Conservation (phyloP, 148 eudicot species). For the Linanthus parryae region DNA sequence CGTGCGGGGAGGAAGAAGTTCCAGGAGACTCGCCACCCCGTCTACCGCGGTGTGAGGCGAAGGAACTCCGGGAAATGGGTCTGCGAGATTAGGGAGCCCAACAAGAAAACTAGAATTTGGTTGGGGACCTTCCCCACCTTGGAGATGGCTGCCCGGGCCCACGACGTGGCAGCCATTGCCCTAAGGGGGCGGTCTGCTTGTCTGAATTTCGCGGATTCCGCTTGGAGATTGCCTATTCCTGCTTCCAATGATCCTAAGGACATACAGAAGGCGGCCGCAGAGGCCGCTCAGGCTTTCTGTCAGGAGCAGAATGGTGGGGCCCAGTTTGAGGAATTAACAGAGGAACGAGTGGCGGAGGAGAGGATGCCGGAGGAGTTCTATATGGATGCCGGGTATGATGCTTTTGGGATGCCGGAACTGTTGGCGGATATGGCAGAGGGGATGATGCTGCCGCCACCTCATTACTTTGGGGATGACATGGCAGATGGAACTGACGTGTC, state of each 20-base stretch:
- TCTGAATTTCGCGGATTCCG: conserved; percentile 39
- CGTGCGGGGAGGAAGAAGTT: conserved; percentile 5
- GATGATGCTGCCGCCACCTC: too few species aligned
- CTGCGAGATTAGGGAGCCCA: conserved; percentile 42
- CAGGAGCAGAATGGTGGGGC: too few species aligned
- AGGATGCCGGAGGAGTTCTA: too few species aligned
- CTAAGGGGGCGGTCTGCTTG: conserved; percentile 32
- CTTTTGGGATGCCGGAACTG: too few species aligned
- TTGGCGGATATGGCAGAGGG: too few species aligned
- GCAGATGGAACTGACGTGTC: too few species aligned
- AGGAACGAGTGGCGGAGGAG: too few species aligned
- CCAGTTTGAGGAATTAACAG: too few species aligned
- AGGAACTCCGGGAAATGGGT: conserved; percentile 56
- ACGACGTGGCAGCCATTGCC: conserved; percentile 37
- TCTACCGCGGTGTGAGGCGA: conserved; percentile 36
- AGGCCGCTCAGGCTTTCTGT: too few species aligned
- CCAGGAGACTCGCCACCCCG: conserved; percentile 30
- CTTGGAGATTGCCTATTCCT: conserved; percentile 31
- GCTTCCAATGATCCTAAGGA: conserved; percentile 23
- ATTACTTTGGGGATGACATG: too few species aligned
- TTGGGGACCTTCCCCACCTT: conserved; percentile 32
- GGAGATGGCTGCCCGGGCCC: conserved; percentile 50
- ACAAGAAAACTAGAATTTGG: conserved; percentile 50
- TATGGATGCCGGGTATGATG: too few species aligned
- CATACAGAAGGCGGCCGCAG: conserved; percentile 35